Evolutionary conservation across 805 yeast species (phyloP), one percentile per base, ranked within the genome.

Genomic region (Candida maesae): DNA sequence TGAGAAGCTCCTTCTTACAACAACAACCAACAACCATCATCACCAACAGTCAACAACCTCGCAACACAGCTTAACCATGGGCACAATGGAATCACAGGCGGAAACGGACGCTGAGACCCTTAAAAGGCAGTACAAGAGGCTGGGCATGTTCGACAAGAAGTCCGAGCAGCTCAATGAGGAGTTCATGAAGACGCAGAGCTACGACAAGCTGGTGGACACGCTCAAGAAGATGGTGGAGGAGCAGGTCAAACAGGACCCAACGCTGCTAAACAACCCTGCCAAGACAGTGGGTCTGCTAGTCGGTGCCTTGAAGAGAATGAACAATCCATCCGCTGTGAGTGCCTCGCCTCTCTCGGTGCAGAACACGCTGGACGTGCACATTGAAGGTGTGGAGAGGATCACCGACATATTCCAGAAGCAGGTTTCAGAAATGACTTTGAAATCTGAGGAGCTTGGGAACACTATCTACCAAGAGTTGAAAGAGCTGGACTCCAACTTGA

Each of bases 271-370:
- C 36, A 53, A 56, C 41, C 48, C 44, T 21, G 58, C 56, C 0
- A 55, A 51, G n/a, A 40, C 52, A 9, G 50, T 54, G 6, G 60
- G 53, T 2, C 24, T 52, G 35, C 42, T 56, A 3, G 52, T 43
- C 20, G 60, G 60, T 18, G 40, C 46, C 10, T 41, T 47, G 5
- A 42, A 48, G 12, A 36, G 47, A 6, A 39, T 37, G 32, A 42
- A 19, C 20, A n/a, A 31, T 13, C 28, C 10, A 10, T 8, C 7
- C 24, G 10, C 24, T 8, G 24, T 21, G 24, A n/a, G n/a, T n/a
- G n/a, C n/a, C n/a, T n/a, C n/a, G n/a, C n/a, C n/a, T n/a, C n/a
- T n/a, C n/a, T n/a, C n/a, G n/a, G n/a, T n/a, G n/a, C 24, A 31
- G 21, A 12, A 21, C 3, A 16, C 21, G 14, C 19, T 21, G 24